Evolutionary conservation across 129 eudicot genomes (phyloP).

Genomic region (Escallonia rubra): DNA sequence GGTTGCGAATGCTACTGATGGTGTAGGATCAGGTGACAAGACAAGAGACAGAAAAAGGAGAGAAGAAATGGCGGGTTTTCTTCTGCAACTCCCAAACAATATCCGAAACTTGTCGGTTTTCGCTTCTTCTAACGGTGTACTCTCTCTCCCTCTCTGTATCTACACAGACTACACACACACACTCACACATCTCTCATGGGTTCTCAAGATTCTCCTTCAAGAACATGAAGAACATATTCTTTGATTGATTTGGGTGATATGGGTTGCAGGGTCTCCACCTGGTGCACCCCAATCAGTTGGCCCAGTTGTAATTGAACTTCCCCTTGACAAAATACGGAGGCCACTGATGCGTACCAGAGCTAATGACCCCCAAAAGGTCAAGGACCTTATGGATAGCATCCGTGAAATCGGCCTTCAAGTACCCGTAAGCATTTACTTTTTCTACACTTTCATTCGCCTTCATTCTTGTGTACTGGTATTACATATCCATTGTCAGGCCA

Average conservation of each 20-base stretch:
- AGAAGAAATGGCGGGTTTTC: constrained; percentile 51
- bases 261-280: constrained; percentile 65
- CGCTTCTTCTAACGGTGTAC: constrained; percentile 74
- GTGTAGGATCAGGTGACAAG: too few relatives aligned
- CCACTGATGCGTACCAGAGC: constrained; percentile 94
- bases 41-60: too few relatives aligned
- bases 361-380: constrained; percentile 75
- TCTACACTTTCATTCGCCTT: background rate
- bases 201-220: background rate
- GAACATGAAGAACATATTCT: background rate
- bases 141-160: background rate
- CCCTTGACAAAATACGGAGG: constrained; percentile 76
- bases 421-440: constrained; percentile 44
- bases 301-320: constrained; percentile 70
- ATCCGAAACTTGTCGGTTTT: constrained; percentile 43
- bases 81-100: constrained; percentile 39
- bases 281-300: constrained; percentile 50
- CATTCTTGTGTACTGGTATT: background rate
- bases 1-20: too few relatives aligned
- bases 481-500: too few relatives aligned
- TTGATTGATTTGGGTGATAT: background rate
- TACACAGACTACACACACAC: constrained; percentile 3
- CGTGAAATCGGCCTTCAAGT: constrained; percentile 94
- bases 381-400: constrained; percentile 92
- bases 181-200: constrained; percentile 11